phyloP scores from a whole-genome alignment of 495 filamentous ascomycete species.

The Daldinia childiae region DNA sequence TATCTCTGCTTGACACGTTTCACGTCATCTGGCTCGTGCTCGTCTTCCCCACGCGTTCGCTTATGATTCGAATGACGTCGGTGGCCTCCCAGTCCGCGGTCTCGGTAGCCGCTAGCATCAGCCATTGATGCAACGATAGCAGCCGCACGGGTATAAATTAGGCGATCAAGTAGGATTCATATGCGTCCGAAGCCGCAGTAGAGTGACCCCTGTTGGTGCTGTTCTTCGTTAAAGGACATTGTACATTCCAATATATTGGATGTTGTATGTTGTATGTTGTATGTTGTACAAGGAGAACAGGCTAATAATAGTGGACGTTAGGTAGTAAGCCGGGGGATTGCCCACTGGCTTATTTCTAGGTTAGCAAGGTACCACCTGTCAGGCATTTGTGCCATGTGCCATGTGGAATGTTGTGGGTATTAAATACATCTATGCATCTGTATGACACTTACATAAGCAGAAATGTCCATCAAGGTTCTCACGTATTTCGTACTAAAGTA shows the following conservation, averaged over 20 bases:
- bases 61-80: slow-evolving; percentile 30
- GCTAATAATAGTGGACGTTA: slow-evolving; percentile 12
- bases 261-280: neutral
- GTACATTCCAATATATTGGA: neutral
- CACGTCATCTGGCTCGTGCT: slow-evolving; percentile 6
- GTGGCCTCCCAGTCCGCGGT: slow-evolving; percentile 25
- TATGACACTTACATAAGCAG: slow-evolving; percentile 13
- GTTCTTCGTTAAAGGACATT: neutral
- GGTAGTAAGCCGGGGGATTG: neutral
- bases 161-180: slow-evolving; percentile 24
- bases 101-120: slow-evolving; percentile 25
- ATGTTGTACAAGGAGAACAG: neutral
- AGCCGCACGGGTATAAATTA: slow-evolving; percentile 6
- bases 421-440: neutral
- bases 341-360: too few relatives aligned
- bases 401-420: neutral
- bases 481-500: neutral
- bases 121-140: slow-evolving; percentile 36
- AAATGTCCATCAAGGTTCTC: slow-evolving; percentile 26
- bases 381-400: slow-evolving; percentile 24
- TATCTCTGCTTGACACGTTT: slow-evolving; percentile 19
- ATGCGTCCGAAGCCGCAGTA: slow-evolving; percentile 30
- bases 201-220: neutral
- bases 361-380: slow-evolving; percentile 1
- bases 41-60: slow-evolving; percentile 38